These are phyloP conservation scores for Heliamphora exappendiculata DNA, from an alignment of 148 eudicot species.

Conservation along the genomic window DNA sequence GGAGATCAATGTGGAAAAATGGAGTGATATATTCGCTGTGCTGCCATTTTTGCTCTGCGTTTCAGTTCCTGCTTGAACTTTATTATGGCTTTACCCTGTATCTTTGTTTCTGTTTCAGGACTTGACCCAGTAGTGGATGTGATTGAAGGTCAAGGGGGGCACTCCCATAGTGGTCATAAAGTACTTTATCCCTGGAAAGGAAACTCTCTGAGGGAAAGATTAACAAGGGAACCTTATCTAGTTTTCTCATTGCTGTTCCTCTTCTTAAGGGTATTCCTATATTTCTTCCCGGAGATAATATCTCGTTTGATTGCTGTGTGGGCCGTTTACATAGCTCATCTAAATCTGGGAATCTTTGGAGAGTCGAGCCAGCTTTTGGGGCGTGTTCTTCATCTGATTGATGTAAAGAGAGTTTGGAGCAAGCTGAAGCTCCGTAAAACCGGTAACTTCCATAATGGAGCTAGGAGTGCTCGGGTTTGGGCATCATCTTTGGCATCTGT, in stretches of 20 bases:
- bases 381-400: neutral
- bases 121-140: slow-evolving; percentile 22
- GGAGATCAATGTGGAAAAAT: neutral
- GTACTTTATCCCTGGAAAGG: slow-evolving; percentile 5
- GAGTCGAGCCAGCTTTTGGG: slow-evolving; percentile 6
- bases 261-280: neutral
- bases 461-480: neutral
- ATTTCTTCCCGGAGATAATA: neutral
- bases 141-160: slow-evolving; percentile 9
- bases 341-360: neutral
- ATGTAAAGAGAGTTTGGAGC: neutral
- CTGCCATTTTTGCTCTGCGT: neutral
- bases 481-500: slow-evolving; percentile 2
- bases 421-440: neutral
- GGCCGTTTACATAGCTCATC: neutral
- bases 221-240: neutral
- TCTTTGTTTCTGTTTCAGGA: slow-evolving; percentile 18
- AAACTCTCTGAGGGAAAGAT: neutral
- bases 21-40: neutral
- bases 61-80: neutral
- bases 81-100: neutral
- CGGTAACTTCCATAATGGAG: neutral
- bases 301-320: neutral
- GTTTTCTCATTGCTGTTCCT: neutral
- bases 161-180: slow-evolving; percentile 2